phyloP scores from a whole-genome alignment of 1,284 basidiomycete species.

The Cronartium ribicola region DNA sequence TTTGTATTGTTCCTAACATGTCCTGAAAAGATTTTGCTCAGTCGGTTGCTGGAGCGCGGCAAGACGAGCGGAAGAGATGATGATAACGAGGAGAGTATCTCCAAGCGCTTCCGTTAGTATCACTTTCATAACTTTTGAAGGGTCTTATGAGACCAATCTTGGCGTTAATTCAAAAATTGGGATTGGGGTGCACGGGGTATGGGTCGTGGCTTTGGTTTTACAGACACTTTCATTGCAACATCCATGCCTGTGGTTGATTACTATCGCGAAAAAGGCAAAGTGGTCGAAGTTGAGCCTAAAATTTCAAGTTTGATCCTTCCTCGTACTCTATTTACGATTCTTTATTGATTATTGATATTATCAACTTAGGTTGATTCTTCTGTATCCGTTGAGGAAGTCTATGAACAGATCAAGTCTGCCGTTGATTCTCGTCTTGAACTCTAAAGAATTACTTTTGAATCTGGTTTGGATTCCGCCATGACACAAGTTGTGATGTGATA shows the following conservation, averaged over 20 bases:
- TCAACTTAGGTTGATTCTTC: slow-evolving; percentile 17
- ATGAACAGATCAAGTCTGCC: slow-evolving; percentile 25
- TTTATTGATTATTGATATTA: neutral
- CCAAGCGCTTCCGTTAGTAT: slow-evolving; percentile 82
- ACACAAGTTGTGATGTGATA: no score
- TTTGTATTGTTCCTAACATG: slow-evolving; percentile 86
- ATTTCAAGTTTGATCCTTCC: neutral
- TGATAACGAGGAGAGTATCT: slow-evolving; percentile 92
- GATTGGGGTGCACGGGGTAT: neutral
- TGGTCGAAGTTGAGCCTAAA: slow-evolving; percentile 63
- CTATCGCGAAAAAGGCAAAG: slow-evolving; percentile 68
- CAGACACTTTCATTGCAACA: slow-evolving; percentile 82
- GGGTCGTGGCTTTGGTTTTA: slow-evolving; percentile 1
- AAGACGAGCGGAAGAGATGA: slow-evolving; percentile 94
- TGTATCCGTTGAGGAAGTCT: slow-evolving; percentile 36
- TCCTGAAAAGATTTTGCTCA: slow-evolving; percentile 79
- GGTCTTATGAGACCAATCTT: neutral
- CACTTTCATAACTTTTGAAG: neutral
- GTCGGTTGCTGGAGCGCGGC: slow-evolving; percentile 77
- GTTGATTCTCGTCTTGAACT: slow-evolving; percentile 10
- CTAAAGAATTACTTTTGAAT: neutral
- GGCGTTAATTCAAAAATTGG: neutral
- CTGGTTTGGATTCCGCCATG: no score
- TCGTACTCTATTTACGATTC: neutral
- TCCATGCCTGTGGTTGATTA: slow-evolving; percentile 95